Evolutionary conservation across 148 eudicot genomes (phyloP).

Genomic region (Beta vulgaris): DNA sequence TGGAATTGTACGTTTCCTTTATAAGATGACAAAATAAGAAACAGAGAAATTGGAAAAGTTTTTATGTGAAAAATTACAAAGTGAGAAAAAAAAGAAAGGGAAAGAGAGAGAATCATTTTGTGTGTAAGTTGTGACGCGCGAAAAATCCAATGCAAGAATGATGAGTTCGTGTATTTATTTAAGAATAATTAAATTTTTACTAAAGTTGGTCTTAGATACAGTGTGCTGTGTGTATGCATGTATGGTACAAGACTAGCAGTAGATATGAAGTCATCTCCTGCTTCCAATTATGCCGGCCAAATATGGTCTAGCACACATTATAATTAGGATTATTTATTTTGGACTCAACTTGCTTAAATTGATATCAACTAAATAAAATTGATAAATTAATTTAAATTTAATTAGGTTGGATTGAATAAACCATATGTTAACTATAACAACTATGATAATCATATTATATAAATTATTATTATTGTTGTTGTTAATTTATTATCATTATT

Average conservation of each 20-base stretch:
- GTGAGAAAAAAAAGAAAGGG: background rate
- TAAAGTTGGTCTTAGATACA: no score
- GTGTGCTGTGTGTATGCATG: no score
- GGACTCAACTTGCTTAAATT: no score
- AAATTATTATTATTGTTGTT: no score
- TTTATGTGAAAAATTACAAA: slow-evolving; percentile 7
- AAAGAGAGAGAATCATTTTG: background rate
- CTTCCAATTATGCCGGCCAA: background rate
- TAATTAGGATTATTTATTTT: no score
- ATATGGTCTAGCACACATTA: background rate
- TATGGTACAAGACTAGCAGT: background rate
- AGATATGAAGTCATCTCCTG: background rate
- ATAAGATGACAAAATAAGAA: slow-evolving; percentile 9
- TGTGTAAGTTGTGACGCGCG: slow-evolving; percentile 21
- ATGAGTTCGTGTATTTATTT: background rate
- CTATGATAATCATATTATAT: no score
- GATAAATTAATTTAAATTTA: no score
- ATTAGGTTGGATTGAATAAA: no score
- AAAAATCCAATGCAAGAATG: slow-evolving; percentile 19
- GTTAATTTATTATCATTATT: no score
- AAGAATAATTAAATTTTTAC: no score
- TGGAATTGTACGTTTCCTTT: slow-evolving; percentile 5
- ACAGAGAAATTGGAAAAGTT: background rate
- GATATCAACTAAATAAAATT: no score
- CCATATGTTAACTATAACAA: no score